These are phyloP conservation scores for Torulaspora microellipsoides DNA, from an alignment of 805 yeast genomes.

Conservation along the genomic window DNA sequence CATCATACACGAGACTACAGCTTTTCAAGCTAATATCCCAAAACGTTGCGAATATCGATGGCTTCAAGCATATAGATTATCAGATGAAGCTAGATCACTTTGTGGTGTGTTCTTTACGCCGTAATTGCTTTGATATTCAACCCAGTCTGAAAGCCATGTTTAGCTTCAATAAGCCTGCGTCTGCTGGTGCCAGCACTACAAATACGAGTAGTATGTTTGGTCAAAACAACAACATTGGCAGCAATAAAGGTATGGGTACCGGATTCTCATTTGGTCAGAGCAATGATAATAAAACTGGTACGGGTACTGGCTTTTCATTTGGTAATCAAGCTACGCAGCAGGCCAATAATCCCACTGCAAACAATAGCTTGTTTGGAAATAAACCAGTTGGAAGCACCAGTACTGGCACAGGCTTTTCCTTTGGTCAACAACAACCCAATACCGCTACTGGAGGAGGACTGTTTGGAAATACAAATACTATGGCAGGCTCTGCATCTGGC, in stretches of 20 bases:
- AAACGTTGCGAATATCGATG: too few relatives aligned
- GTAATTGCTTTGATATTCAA: too few relatives aligned
- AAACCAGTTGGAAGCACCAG: slow-evolving; percentile 15
- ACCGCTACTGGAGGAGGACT: slow-evolving; percentile 21
- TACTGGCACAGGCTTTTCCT: slow-evolving; percentile 30
- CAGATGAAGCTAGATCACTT: too few relatives aligned
- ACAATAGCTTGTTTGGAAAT: slow-evolving; percentile 25
- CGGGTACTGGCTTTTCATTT: slow-evolving; percentile 11
- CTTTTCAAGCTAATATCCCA: too few relatives aligned
- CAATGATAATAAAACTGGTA: slow-evolving; percentile 1
- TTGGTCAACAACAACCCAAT: slow-evolving; percentile 31
- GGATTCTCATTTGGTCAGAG: slow-evolving; percentile 14
- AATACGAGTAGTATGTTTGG: slow-evolving; percentile 33
- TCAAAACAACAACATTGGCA: slow-evolving; percentile 19
- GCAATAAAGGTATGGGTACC: slow-evolving; percentile 9
- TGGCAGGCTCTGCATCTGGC: slow-evolving; percentile 6
- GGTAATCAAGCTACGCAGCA: slow-evolving; percentile 11
- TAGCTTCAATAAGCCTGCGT: slow-evolving; percentile 10
- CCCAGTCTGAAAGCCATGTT: slow-evolving; percentile 2
- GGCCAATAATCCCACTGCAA: slow-evolving; percentile 9
- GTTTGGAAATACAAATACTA: slow-evolving; percentile 24
- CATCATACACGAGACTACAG: too few relatives aligned
- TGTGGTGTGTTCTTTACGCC: too few relatives aligned
- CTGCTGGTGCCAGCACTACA: slow-evolving; percentile 15
- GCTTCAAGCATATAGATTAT: too few relatives aligned